Evolutionary conservation across 169 alveolate genomes (phyloP).

Genomic region (Plasmodium sp.): DNA sequence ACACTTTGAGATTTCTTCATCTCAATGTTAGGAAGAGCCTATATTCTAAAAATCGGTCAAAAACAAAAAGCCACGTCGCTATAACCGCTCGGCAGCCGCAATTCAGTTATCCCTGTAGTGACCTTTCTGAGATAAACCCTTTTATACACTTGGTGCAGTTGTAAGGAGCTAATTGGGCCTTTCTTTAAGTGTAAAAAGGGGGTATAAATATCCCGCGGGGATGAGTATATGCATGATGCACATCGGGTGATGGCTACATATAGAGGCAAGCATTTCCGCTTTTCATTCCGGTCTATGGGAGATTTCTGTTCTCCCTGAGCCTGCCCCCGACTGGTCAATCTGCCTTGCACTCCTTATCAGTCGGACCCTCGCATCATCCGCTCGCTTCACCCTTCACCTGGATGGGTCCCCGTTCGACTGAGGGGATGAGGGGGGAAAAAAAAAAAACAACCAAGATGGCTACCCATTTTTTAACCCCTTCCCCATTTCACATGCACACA

Average conservation of each 20-base stretch:
- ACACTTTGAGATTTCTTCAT: background rate
- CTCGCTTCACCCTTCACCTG: background rate
- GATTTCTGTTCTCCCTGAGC: conserved; percentile 4
- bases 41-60: background rate
- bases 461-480: background rate
- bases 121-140: background rate
- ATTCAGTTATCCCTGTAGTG: background rate
- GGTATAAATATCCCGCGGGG: background rate
- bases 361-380: background rate
- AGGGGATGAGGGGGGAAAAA: background rate
- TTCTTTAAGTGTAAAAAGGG: background rate
- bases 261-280: background rate
- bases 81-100: background rate
- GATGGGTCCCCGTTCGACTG: background rate
- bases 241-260: background rate
- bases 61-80: background rate
- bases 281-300: background rate
- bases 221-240: background rate
- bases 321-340: background rate
- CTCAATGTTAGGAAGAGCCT: conserved; percentile 1
- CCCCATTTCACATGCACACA: background rate
- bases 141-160: background rate
- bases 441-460: background rate
- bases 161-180: background rate
- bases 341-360: background rate